Base-by-base conservation (phyloP, 352 stramenopile species). In the Pythium dissotocum region DNA sequence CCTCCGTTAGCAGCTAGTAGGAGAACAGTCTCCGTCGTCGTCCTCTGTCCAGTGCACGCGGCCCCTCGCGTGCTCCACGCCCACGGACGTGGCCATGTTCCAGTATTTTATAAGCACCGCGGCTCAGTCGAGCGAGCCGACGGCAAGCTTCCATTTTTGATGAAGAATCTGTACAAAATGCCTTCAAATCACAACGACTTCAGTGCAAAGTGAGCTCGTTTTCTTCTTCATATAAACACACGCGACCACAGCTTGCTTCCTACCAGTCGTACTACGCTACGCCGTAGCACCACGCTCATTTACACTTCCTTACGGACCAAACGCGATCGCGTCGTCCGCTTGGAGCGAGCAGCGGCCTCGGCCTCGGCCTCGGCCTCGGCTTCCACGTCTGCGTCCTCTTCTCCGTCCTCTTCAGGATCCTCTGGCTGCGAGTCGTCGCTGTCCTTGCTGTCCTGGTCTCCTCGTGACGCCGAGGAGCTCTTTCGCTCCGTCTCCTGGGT, bases 231-330 rank as follows among this genome's bases (percentile, higher is more conserved):
- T 28, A 52, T 52, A 52, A 52, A 52, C 44, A 26, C 42, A 52
- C 44, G 21, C 44, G 44, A 52, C 18, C 21, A 21, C 4, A 14
- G 6, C 21, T 18, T 26, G 6, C n/a, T 10, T 52, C n/a, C 40
- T 49, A 21, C 40, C 16, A 42, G 7, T 14, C 10, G 10, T 42
- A 12, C 36, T 42, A 42, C 36, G 36, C 9, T 42, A 42, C 9
- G 36, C 9, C 36, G 36, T 42, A 42, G 36, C 40, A 49, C 40
- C 40, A 26, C 49, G 40, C 63, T 58, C 12, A 32, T 2, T 28
- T 68, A 65, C 1, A 49, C 49, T 18, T 73, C 67, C 40, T 69
- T 73, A 4, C 67, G 54, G 0, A 33, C 54, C 26, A 61, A n/a
- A n/a, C 66, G 66, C 2, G 46, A 40, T 21, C 66, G 59, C 21